Evolutionary conservation across 768 basidiomycete species (phyloP), one percentile per base, ranked within the genome.

Genomic region (Hericium erinaceus): DNA sequence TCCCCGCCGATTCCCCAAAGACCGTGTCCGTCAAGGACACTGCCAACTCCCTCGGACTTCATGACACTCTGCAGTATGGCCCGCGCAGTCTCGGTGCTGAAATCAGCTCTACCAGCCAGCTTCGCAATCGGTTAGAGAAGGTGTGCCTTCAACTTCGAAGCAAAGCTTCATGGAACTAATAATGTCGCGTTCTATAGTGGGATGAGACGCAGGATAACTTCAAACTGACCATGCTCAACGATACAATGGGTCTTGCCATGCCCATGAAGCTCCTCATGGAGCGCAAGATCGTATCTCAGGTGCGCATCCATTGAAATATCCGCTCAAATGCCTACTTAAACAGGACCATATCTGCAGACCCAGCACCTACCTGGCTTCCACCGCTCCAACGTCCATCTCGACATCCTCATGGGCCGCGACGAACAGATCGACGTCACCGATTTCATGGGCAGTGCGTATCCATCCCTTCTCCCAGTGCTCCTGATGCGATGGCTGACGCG

Each of bases 221-320:
- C 52, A 87, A 87, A 68, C 76, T 98, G 58, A 93, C 83, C 51
- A 75, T 95, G 72, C 81, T 92, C 67, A 84, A 95, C 48, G 84
- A 92, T 69, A 68, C 87, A 37, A 87, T 86, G 66, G 97, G 97
- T 39, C 69, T 98, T 64, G 92, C 92, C 67, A 85, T 89, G 18
- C 97, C 97, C 2, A 82, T 95, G 72, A 82, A 95, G 33, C 76
- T 84, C 54, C 77, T 97, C 61, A 98, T 98, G 97, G 97, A 99
- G 71, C 83, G 93, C 67, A 88, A 87, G 75, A 80, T 94, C 44
- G 91, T 95, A 9, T 73, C 81, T 38, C 70, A 80, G 57, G 95
- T 95, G 64, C 62, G 87, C 75, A 7, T 37, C 41, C 38, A n/a
- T 39, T 15, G 26, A 18, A 41, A 22, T 22, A 2, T 22, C 22